Evolutionary conservation across 2,329 filamentous ascomycete species (phyloP), one percentile per base, ranked within the genome.

Genomic region (Aspergillus oerlinghausenensis): DNA sequence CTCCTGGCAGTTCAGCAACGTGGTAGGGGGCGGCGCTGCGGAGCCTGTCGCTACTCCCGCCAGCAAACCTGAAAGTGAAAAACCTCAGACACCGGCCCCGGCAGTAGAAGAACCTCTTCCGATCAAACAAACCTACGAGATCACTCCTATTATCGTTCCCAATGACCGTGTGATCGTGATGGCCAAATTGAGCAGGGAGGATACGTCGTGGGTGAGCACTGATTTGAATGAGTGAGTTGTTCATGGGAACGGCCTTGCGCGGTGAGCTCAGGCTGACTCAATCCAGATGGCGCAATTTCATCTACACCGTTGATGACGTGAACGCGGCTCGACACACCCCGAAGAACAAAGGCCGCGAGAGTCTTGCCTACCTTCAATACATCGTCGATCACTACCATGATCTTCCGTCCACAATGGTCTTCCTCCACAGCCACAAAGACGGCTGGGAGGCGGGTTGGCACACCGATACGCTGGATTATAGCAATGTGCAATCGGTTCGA

Each of bases 351-450:
- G 76, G 75, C 49, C 72, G 70, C 56, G 77, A 80, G 65, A 70
- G 75, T 14, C 75, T 75, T 48, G 74, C 75, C 19, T 79, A 79
- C 60, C 70, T 79, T 10, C 76, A 76, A 53, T 79, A 74, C 63
- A 71, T 80, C 40, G 70, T 79, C 51, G 75, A 79, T 43, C 68
- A 79, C 59, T 79, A 79, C 60, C 60, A 77, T 45, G 62, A 70
- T 49, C 72, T 85, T 23, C 78, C 82, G 5, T 78, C 82, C 52
- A 76, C 80, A 3, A 70, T 79, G 50, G 70, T 84, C 54, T 85
- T 85, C 73, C 74, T 82, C 61, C 83, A 85, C 64, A 78, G 80
- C 11, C 81, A 87, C 63, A 80, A 82, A 51, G 75, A 73, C 55
- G 70, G 70, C 58, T 69, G 64, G 60, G 65, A 69, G 48, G 65